Conservation (phyloP, 2,329 filamentous ascomycete genomes). For the Cordyceps tenuipes region DNA sequence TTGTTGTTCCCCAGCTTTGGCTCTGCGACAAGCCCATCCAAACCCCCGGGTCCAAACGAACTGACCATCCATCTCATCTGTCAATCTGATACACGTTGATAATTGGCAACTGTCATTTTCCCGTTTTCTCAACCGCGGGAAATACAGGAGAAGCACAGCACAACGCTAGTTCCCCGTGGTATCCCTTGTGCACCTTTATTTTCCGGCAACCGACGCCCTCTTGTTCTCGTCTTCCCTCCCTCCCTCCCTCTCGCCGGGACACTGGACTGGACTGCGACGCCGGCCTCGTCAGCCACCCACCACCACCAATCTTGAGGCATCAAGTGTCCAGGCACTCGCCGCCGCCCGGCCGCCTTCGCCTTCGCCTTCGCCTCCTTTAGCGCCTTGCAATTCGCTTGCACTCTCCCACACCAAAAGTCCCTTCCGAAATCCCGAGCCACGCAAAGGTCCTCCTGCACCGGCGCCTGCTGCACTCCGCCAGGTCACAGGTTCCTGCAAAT, state of each 20-base stretch:
- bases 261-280: no score
- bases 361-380: background rate
- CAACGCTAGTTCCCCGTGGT: background rate
- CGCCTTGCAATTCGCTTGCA: no score
- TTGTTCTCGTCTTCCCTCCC: background rate
- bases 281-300: background rate
- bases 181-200: background rate
- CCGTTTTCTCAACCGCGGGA: background rate
- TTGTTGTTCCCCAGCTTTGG: conserved; percentile 3
- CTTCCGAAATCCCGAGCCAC: background rate
- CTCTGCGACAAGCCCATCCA: background rate
- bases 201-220: background rate
- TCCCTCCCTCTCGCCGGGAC: no score
- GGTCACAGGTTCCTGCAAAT: conserved; percentile 10
- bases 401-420: background rate
- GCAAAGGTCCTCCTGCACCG: background rate
- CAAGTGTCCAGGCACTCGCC: conserved; percentile 4
- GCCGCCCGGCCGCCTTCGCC: background rate
- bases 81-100: background rate
- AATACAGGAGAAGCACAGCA: background rate
- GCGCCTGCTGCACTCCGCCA: background rate
- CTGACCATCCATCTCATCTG: background rate
- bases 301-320: background rate
- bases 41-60: background rate
- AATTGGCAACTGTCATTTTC: background rate